A percentile compares a stretch with the other conserved stretches of the same genome.
Conservation (phyloP, 2,329 filamentous ascomycete genomes). For the Sporothrix curviconia region DNA sequence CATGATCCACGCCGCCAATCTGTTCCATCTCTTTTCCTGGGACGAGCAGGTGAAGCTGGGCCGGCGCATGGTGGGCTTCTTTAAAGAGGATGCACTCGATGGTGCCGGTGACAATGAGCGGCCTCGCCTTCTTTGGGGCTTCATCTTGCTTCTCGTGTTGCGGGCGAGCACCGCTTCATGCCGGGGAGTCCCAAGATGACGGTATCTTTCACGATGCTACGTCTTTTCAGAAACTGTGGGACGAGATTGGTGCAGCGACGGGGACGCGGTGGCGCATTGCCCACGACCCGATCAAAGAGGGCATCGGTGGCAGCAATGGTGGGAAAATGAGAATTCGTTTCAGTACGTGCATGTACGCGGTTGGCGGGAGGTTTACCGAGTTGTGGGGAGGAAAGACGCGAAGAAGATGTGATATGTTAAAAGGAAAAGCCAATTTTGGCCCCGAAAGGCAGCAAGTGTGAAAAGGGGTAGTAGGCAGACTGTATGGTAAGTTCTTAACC, state of each 20-base stretch:
- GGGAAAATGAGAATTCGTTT: not conserved
- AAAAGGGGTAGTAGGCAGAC: too few relatives aligned
- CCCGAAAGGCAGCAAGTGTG: too few relatives aligned
- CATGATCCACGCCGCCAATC: constrained; percentile 25
- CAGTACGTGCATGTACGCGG: too few relatives aligned
- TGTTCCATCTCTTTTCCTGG: constrained; percentile 28
- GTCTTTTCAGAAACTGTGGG: constrained; percentile 36
- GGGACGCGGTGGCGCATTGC: constrained; percentile 20
- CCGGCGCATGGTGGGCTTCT: constrained; percentile 21
- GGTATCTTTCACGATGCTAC: constrained; percentile 33
- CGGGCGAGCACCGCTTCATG: constrained; percentile 15
- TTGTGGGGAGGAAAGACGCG: too few relatives aligned
- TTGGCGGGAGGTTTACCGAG: too few relatives aligned
- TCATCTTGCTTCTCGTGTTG: constrained; percentile 24
- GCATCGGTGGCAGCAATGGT: not conserved
- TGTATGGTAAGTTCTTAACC: too few relatives aligned
- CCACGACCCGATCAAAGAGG: not conserved
- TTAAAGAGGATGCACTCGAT: not conserved
- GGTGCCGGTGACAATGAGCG: not conserved
- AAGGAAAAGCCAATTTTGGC: too few relatives aligned
- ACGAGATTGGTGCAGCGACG: constrained; percentile 27
- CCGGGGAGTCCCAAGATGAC: constrained; percentile 17
- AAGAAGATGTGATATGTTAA: too few relatives aligned
- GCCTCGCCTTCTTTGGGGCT: constrained; percentile 20
- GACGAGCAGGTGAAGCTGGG: constrained; percentile 23